phyloP scores from a whole-genome alignment of 2,329 filamentous ascomycete species.

The Monilinia polystroma region DNA sequence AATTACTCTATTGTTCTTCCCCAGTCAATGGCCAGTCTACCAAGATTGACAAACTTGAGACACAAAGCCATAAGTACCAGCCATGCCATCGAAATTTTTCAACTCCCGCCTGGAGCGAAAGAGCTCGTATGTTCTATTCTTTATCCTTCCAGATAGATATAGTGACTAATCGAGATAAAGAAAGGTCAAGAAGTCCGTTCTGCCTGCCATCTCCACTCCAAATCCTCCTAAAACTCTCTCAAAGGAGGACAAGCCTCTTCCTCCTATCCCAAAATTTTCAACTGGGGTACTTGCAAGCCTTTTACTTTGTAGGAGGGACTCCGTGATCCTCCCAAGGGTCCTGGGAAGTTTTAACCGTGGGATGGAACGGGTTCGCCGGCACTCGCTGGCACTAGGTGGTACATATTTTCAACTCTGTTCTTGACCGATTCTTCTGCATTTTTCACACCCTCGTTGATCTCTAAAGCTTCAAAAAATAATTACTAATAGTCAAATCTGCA shows the following conservation, averaged over 20 bases:
- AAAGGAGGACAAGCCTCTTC: neutral
- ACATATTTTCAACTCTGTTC: neutral
- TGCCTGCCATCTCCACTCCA: neutral
- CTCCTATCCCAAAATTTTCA: neutral
- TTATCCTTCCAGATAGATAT: neutral
- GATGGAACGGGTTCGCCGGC: neutral
- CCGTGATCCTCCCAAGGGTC: neutral
- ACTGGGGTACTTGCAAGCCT: neutral
- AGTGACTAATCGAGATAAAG: neutral
- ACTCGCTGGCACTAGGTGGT: neutral
- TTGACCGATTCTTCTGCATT: too few species aligned
- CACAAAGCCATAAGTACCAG: neutral
- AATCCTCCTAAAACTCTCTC: neutral
- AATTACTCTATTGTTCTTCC: neutral
- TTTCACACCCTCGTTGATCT: neutral
- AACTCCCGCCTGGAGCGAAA: neutral
- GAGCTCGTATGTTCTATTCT: neutral
- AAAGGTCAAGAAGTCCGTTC: neutral
- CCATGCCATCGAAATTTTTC: neutral
- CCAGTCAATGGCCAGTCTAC: neutral
- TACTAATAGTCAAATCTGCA: neutral
- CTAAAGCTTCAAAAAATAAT: neutral
- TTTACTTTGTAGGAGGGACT: neutral
- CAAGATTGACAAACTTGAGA: neutral
- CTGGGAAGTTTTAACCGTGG: neutral